Evolutionary conservation across 1,139 yeast species (phyloP), one percentile per base, ranked within the genome.

Genomic region (Saccharomyces hybrid): DNA sequence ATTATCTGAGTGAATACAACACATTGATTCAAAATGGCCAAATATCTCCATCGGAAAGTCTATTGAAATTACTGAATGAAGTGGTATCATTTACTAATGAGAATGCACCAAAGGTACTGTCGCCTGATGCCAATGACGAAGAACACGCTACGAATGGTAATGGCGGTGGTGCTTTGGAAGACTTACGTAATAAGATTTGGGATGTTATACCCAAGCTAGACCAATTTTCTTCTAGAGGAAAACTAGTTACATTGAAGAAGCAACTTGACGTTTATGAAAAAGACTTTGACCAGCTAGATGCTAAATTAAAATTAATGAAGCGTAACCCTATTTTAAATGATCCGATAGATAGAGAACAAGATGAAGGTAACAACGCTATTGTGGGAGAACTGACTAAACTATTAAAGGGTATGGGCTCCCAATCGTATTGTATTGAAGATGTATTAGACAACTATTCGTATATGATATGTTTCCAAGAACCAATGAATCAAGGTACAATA

Each of bases 1-100:
- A 83, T 56, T 82, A 79, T 52, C 51, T 66, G 32, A 55, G 55
- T 8, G 59, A 63, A 51, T 64, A 65, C 52, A 52, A 58, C 11
- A 47, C 28, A 2, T 32, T 53, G 5, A 55, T n/a, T 21, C 51
- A 42, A 34, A 42, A n/a, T 31, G 16, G 1, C 48, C 57, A 16
- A 51, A 57, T n/a, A 49, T 62, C 11, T 6, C 52, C 68, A 44
- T 59, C 69, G 6, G 56, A 54, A 12, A 53, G 56, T 8, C 61
- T 61, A 21, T n/a, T 48, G 1, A 52, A 54, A 8, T 60, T 60
- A 14, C 52, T 64, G 38, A 54, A 59, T 7, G 55, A 57, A 3
- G 26, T 64, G 24, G 55, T 49, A n/a, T 21, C 29, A 2, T 61
- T 63, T 31, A 56, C 64, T 11, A 47, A 46, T 4, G 54, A 53